These are phyloP conservation scores for Ascoidea tarda DNA, from an alignment of 805 yeast genomes.

Conservation along the genomic window DNA sequence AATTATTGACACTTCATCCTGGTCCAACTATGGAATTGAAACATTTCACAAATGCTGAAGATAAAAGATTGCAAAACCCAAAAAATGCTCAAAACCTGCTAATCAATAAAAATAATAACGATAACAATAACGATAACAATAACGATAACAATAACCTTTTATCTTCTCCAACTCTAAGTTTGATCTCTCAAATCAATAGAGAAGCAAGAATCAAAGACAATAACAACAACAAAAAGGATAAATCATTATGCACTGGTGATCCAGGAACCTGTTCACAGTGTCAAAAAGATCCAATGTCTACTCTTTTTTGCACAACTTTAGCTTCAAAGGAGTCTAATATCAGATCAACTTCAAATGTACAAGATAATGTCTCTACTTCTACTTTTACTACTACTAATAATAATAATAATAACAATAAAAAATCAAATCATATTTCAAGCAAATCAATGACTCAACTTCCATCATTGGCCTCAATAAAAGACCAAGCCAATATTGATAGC, in stretches of 20 bases:
- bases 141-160: no score
- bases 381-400: slow-evolving; percentile 10
- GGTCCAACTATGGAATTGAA: slow-evolving; percentile 43
- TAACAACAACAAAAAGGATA: slow-evolving; percentile 11
- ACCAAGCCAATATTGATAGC: neutral
- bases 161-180: neutral
- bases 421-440: neutral
- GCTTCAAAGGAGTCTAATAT: slow-evolving; percentile 29
- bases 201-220: slow-evolving; percentile 4
- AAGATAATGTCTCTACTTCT: neutral
- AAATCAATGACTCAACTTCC: slow-evolving; percentile 1
- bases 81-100: slow-evolving; percentile 4
- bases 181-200: neutral
- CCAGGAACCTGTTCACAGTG: slow-evolving; percentile 84
- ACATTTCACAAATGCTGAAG: slow-evolving; percentile 8
- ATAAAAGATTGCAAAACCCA: no score
- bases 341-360: slow-evolving; percentile 1
- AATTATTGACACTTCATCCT: slow-evolving; percentile 48
- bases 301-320: slow-evolving; percentile 76
- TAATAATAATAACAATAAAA: slow-evolving; percentile 8
- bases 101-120: no score
- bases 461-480: neutral
- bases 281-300: slow-evolving; percentile 76
- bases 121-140: no score
- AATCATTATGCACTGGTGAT: slow-evolving; percentile 59